These are phyloP conservation scores for Barbarea vulgaris DNA, from an alignment of 345 rosid species.

Conservation along the genomic window DNA sequence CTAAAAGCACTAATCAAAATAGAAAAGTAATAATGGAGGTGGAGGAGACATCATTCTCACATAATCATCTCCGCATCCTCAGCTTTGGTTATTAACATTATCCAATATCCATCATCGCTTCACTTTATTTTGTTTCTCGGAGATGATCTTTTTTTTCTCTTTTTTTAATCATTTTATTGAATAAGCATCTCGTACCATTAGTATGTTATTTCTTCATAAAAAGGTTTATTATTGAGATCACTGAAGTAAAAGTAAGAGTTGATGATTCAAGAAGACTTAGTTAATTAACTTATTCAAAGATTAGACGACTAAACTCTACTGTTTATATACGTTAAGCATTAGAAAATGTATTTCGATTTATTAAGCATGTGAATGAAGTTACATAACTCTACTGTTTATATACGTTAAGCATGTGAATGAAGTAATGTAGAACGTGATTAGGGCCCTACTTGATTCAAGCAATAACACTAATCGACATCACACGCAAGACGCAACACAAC, in stretches of 20 bases:
- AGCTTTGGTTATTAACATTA: not conserved
- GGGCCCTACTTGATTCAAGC: constrained; percentile 37
- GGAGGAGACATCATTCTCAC: constrained; percentile 26
- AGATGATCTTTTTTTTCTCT: not conserved
- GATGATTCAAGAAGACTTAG: not conserved
- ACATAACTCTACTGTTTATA: no score
- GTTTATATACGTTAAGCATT: not conserved
- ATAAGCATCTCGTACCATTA: not conserved
- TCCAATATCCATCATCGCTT: constrained; percentile 2
- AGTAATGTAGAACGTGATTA: constrained; percentile 37
- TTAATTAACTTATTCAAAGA: not conserved
- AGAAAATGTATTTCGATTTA: not conserved
- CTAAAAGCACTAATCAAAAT: constrained; percentile 18
- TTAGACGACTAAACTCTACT: not conserved
- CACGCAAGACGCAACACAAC: constrained; percentile 28
- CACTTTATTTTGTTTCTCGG: not conserved
- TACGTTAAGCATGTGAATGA: constrained; percentile 32
- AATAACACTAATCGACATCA: constrained; percentile 31
- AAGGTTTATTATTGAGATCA: not conserved
- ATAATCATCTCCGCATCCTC: constrained; percentile 28
- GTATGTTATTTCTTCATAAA: not conserved
- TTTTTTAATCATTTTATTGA: no score
- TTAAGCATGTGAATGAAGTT: constrained; percentile 14
- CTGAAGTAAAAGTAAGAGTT: not conserved
- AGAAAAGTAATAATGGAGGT: constrained; percentile 15